phyloP scores from a whole-genome alignment of 768 basidiomycete species.

The Chlorophyllum brunneum region DNA sequence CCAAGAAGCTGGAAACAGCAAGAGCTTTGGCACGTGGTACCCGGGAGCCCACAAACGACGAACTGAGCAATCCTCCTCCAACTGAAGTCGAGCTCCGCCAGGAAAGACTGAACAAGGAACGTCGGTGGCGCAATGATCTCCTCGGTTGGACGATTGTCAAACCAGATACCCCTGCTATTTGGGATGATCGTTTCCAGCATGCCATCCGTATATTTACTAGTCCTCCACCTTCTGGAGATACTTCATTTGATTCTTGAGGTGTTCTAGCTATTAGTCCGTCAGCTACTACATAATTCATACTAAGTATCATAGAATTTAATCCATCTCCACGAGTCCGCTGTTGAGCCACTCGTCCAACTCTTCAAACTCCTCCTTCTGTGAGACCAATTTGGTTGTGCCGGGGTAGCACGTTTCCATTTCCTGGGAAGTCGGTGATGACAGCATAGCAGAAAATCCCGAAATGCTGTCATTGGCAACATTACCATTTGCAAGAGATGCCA shows the following conservation, averaged over 20 bases:
- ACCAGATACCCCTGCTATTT: conserved; percentile 57
- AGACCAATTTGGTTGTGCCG: neutral
- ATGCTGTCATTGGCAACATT: neutral
- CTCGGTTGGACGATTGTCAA: conserved; percentile 77
- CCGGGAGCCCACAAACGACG: conserved; percentile 85
- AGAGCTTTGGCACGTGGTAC: conserved; percentile 71
- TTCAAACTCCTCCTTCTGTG: conserved; percentile 31
- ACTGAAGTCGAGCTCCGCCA: conserved; percentile 87
- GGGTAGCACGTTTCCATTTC: too few relatives aligned
- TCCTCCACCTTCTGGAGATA: conserved; percentile 23
- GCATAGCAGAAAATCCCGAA: too few relatives aligned
- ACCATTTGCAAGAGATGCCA: neutral
- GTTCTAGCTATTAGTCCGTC: conserved; percentile 10
- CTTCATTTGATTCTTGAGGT: conserved; percentile 12
- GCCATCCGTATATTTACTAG: conserved; percentile 59
- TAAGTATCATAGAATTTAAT: conserved; percentile 19
- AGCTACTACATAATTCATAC: conserved; percentile 5
- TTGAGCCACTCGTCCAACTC: conserved; percentile 69
- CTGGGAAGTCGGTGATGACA: neutral
- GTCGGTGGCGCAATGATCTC: conserved; percentile 77
- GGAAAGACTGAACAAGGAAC: conserved; percentile 87
- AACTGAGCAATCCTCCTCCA: conserved; percentile 69
- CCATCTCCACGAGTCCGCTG: conserved; percentile 58
- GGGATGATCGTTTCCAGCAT: conserved; percentile 72
- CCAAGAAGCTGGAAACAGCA: conserved; percentile 62